Conservation (phyloP, 129 eudicot genomes). For the Smallanthus sonchifolius region DNA sequence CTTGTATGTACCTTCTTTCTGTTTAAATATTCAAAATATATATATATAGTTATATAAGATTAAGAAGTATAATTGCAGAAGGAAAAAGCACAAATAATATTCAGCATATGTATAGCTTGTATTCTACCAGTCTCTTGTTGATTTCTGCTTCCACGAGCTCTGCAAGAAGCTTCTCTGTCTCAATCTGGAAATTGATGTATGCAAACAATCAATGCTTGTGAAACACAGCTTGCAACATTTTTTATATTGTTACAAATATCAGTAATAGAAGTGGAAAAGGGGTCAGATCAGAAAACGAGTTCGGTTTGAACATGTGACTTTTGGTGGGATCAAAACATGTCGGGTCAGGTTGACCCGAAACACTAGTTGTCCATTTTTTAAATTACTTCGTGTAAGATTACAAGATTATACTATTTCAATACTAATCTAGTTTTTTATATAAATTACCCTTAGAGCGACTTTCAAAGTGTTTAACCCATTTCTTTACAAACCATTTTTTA, state of each 20-base stretch:
- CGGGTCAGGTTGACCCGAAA: background rate
- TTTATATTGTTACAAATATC: background rate
- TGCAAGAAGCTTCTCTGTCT: conserved; percentile 22
- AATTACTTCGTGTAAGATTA: background rate
- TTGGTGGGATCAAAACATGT: too few relatives aligned
- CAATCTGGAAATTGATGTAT: background rate
- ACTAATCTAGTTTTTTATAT: too few relatives aligned
- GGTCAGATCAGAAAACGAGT: background rate
- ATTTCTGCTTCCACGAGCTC: conserved; percentile 76
- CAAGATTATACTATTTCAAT: background rate
- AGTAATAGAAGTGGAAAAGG: background rate
- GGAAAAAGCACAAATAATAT: background rate
- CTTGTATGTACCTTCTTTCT: conserved; percentile 97
- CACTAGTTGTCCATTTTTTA: background rate
- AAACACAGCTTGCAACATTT: background rate
- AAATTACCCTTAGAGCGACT: too few relatives aligned
- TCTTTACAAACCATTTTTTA: too few relatives aligned
- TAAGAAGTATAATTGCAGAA: background rate
- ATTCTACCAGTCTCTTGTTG: conserved; percentile 28
- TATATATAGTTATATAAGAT: background rate
- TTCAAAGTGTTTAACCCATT: too few relatives aligned
- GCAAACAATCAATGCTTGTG: background rate
- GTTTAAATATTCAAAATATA: conserved; percentile 21
- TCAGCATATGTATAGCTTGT: background rate
- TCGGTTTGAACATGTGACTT: too few relatives aligned